These are phyloP conservation scores for Fragaria ananassa DNA, from an alignment of 306 rosid species.

Conservation along the genomic window DNA sequence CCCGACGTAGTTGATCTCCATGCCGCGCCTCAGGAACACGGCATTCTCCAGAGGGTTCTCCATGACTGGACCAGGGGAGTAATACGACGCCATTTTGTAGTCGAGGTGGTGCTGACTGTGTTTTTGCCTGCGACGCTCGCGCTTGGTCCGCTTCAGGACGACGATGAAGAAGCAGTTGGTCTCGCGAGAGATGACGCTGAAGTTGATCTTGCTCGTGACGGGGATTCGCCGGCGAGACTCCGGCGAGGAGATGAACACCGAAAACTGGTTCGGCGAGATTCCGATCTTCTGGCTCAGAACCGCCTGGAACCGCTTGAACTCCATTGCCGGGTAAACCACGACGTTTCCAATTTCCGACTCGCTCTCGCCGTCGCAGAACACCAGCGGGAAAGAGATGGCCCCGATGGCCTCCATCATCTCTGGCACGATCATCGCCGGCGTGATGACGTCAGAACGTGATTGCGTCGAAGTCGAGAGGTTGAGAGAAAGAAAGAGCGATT, in stretches of 20 bases:
- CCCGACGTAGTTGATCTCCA: conserved; percentile 7
- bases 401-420: conserved; percentile 30
- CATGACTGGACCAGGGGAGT: background rate
- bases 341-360: conserved; percentile 48
- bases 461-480: background rate
- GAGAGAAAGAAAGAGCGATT: background rate
- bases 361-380: conserved; percentile 49
- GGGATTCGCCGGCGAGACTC: conserved; percentile 41
- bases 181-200: conserved; percentile 33
- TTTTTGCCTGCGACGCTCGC: conserved; percentile 34
- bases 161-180: conserved; percentile 51
- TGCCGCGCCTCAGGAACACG: conserved; percentile 44
- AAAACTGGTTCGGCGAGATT: conserved; percentile 49
- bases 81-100: background rate
- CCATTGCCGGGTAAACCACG: conserved; percentile 31
- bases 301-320: conserved; percentile 42
- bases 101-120: background rate
- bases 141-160: conserved; percentile 46
- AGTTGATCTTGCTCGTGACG: conserved; percentile 47
- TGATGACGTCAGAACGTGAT: background rate
- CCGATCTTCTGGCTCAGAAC: conserved; percentile 49
- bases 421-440: background rate
- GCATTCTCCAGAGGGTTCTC: conserved; percentile 39
- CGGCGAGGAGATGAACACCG: conserved; percentile 37
- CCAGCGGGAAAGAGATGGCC: conserved; percentile 34